Evolutionary conservation across 352 stramenopile species (phyloP).

Genomic region (Peronospora tabacina): DNA sequence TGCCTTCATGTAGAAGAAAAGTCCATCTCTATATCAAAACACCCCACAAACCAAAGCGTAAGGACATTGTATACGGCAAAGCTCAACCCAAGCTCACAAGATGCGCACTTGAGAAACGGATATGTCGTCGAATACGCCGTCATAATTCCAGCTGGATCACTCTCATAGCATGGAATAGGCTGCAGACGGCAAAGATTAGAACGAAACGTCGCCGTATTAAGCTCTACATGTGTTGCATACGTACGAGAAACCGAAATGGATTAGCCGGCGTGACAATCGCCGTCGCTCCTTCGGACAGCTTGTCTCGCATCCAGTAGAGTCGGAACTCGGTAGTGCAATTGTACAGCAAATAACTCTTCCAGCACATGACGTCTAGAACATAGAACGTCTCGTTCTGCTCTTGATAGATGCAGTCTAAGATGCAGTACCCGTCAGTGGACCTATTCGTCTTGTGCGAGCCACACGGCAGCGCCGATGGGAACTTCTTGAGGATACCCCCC

Average conservation of each 20-base stretch:
- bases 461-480: constrained; percentile 71
- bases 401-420: constrained; percentile 90
- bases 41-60: constrained; percentile 1
- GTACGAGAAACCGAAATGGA: constrained; percentile 69
- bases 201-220: not conserved
- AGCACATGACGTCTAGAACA: constrained; percentile 91
- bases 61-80: constrained; percentile 1
- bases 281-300: constrained; percentile 69
- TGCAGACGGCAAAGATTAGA: constrained; percentile 17
- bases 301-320: constrained; percentile 88
- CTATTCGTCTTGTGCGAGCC: constrained; percentile 75
- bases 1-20: constrained; percentile 88
- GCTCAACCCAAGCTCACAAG: not conserved
- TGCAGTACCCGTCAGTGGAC: constrained; percentile 70
- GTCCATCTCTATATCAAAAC: constrained; percentile 54
- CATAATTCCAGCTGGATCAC: constrained; percentile 62
- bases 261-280: constrained; percentile 47
- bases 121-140: constrained; percentile 74
- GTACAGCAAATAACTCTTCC: constrained; percentile 90
- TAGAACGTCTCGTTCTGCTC: constrained; percentile 86
- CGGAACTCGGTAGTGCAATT: constrained; percentile 91
- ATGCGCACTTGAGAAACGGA: constrained; percentile 77
- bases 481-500: constrained; percentile 80
- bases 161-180: constrained; percentile 83
- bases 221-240: not conserved